Conservation (phyloP, 139 green algal genomes). For the Microglena sp. region DNA sequence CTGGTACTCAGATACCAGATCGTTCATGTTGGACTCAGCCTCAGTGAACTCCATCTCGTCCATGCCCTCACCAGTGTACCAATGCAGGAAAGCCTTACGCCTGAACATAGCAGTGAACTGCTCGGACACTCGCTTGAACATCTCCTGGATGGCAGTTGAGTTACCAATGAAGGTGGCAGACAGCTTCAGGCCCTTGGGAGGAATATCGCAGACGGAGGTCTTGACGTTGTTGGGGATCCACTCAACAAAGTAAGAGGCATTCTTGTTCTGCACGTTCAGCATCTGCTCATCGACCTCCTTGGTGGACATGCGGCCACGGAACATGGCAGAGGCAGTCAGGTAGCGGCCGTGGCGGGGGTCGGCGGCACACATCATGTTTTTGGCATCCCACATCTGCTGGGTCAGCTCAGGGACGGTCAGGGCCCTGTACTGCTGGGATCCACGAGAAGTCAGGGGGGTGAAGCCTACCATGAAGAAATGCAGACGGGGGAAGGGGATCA, state of each 20-base stretch:
- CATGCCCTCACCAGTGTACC: constrained; percentile 98
- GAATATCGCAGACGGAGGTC: constrained; percentile 92
- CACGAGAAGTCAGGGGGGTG: constrained; percentile 95
- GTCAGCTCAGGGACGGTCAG: constrained; percentile 98
- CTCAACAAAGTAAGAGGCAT: constrained; percentile 95
- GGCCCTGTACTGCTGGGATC: constrained; percentile 92
- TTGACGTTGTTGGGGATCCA: constrained; percentile 99
- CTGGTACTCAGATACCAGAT: constrained; percentile 94
- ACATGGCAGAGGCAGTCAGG: constrained; percentile 67
- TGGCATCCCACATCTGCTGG: constrained; percentile 99
- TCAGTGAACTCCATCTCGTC: constrained; percentile 99
- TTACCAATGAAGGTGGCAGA: constrained; percentile 92
- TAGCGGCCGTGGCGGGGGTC: constrained; percentile 96
- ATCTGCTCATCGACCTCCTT: constrained; percentile 93
- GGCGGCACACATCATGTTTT: constrained; percentile 99
- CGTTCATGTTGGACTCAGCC: constrained; percentile 97
- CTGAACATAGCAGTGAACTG: constrained; percentile 99
- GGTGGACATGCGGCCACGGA: constrained; percentile 78
- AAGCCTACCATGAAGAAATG: constrained; percentile 99
- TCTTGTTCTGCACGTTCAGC: constrained; percentile 98
- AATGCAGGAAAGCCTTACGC: constrained; percentile 99
- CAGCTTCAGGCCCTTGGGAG: constrained; percentile 93
- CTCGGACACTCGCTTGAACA: constrained; percentile 75
- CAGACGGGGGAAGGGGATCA: constrained; percentile 97
- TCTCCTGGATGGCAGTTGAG: constrained; percentile 90